Base-by-base conservation (phyloP, 2,329 filamentous ascomycete species). In the Fusarium heterosporum region DNA sequence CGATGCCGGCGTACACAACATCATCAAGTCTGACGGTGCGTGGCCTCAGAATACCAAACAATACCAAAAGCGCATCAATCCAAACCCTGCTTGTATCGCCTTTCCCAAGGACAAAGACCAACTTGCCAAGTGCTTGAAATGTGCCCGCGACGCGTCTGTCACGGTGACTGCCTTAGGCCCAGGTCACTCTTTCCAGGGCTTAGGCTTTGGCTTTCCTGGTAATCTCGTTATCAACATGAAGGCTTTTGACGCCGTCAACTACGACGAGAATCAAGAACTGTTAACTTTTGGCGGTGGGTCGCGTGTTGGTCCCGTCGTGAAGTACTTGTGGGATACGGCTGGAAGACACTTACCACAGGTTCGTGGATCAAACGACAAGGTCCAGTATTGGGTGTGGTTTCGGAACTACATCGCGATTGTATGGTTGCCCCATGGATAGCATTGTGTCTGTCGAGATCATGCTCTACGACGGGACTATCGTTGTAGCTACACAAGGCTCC, bases 181-280 rank as follows among this genome's bases (percentile, higher is more conserved):
- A n/a, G 68, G 51, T 0, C 66, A 71, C 40, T 70, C 68, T 1
- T 70, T 71, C 58, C 64, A 68, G 28, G 61, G 56, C 3, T 54
- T 61, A 14, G 66, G 63, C 26, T 61, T 59, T n/a, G 66, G 66
- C 9, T 61, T 46, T 16, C 41, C 55, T 2, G 66, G 61, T 2
- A 71, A 70, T 54, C 17, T 71, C 4, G 61, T 70, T 19, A 60
- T 71, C 22, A 71, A 52, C 38, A 70, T 71, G 64, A 50, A 29
- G 11, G 58, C 66, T 2, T 70, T 71, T 38, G 42, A 69, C 39
- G 42, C 54, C 5, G 49, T 63, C 41, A 68, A 40, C 38, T 70
- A 71, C 17, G 56, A 70, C 26, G 14, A 54, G 29, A 32, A 36
- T 13, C 61, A 16, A 1, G 56, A 39, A 1, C 28, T 58, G 1